These are phyloP conservation scores for Raphanus sativus DNA, from an alignment of 345 rosid species.

Conservation along the genomic window DNA sequence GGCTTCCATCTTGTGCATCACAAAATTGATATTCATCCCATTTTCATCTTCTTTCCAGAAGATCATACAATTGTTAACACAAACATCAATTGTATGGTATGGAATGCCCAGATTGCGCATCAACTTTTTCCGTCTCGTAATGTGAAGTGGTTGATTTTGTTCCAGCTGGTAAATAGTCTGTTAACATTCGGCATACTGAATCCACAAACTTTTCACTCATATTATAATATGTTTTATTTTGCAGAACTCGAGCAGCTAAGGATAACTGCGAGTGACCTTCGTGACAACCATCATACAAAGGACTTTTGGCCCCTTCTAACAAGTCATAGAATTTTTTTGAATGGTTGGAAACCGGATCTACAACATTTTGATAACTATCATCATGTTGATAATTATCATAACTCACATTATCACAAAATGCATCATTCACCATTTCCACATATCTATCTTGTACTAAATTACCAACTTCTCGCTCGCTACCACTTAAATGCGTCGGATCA, in stretches of 20 bases:
- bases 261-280: not conserved
- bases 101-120: not conserved
- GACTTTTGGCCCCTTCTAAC: not conserved
- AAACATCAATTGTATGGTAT: not conserved
- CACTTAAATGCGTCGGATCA: too few relatives aligned
- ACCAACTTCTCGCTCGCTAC: too few relatives aligned
- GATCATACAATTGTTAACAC: not conserved
- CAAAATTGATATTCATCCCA: not conserved
- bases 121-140: not conserved
- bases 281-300: not conserved
- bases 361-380: not conserved
- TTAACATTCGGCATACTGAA: not conserved
- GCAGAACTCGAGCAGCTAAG: not conserved
- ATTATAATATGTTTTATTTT: not conserved
- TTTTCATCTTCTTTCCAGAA: not conserved
- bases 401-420: not conserved
- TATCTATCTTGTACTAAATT: too few relatives aligned
- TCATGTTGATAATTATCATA: not conserved
- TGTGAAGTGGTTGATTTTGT: not conserved
- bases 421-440: too few relatives aligned
- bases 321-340: not conserved
- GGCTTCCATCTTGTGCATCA: not conserved
- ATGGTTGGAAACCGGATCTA: not conserved
- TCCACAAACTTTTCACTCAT: not conserved
- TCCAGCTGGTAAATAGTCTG: not conserved